Evolutionary conservation across 352 stramenopile species (phyloP).

Genomic region (Poterioochromonas sp.): DNA sequence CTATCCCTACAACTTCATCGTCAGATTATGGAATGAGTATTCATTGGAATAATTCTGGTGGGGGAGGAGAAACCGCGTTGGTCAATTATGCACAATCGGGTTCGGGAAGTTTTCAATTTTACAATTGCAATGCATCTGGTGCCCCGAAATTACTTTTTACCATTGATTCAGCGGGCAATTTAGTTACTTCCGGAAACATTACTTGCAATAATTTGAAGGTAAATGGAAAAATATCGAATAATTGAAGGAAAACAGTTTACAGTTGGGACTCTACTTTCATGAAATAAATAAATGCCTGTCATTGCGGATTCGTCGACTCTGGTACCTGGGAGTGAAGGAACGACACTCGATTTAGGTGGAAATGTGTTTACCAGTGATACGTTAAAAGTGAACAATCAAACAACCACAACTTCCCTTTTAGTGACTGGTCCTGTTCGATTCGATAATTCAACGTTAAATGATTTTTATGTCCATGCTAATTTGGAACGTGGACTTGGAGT

Average conservation of each 20-base stretch:
- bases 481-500: conserved; percentile 29
- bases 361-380: conserved; percentile 31
- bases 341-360: conserved; percentile 29
- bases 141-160: conserved; percentile 30
- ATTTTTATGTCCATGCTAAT: conserved; percentile 32
- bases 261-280: conserved; percentile 30
- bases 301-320: conserved; percentile 29
- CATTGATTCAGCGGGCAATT: conserved; percentile 30
- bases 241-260: conserved; percentile 31
- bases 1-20: conserved; percentile 30
- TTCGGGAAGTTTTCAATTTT: conserved; percentile 31
- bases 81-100: conserved; percentile 30
- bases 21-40: conserved; percentile 31
- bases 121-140: conserved; percentile 30
- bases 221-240: conserved; percentile 32
- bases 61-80: conserved; percentile 27
- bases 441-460: conserved; percentile 31
- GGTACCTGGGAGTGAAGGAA: conserved; percentile 29
- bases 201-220: conserved; percentile 31
- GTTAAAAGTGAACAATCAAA: conserved; percentile 32
- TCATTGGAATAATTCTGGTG: conserved; percentile 31
- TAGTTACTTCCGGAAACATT: conserved; percentile 31
- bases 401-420: conserved; percentile 30
- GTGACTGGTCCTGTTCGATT: conserved; percentile 29
- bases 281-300: conserved; percentile 31